These are phyloP conservation scores for Caulochytrium protostelioides DNA, from an alignment of 371 early-diverging fungal species.

Conservation along the genomic window DNA sequence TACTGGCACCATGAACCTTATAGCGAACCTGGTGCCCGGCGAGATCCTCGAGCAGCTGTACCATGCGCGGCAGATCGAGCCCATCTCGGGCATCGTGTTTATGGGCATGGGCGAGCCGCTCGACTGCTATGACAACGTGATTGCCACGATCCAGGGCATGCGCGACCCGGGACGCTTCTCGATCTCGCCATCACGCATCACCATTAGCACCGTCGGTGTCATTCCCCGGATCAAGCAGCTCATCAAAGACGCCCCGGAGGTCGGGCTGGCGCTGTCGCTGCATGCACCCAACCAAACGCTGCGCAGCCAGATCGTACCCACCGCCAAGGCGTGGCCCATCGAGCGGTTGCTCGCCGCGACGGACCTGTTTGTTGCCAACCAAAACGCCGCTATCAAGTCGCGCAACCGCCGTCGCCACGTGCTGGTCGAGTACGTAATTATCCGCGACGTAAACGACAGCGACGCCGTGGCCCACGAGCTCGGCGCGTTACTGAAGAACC, in stretches of 20 bases:
- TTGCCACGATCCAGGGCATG: conserved; percentile 44
- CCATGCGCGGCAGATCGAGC: conserved; percentile 24
- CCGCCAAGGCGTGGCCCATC: conserved; percentile 60
- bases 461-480: conserved; percentile 14
- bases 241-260: conserved; percentile 44
- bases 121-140: conserved; percentile 55
- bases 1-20: conserved; percentile 71
- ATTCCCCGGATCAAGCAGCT: conserved; percentile 53
- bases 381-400: conserved; percentile 6
- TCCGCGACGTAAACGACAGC: conserved; percentile 17
- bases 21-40: conserved; percentile 47
- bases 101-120: conserved; percentile 87
- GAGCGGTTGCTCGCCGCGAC: conserved; percentile 46
- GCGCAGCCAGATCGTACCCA: conserved; percentile 61
- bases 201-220: conserved; percentile 76
- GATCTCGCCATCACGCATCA: conserved; percentile 50
- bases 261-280: conserved; percentile 63
- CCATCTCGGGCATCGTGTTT: conserved; percentile 61
- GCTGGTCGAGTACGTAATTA: conserved; percentile 25
- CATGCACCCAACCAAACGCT: conserved; percentile 64
- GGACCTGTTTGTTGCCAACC: conserved; percentile 27
- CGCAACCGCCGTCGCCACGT: conserved; percentile 11
- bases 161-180: conserved; percentile 43
- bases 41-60: conserved; percentile 71
- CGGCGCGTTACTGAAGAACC: conserved; percentile 13